Evolutionary conservation across 140 eudicot species (phyloP).

Genomic region (Oenanthe javanica): DNA sequence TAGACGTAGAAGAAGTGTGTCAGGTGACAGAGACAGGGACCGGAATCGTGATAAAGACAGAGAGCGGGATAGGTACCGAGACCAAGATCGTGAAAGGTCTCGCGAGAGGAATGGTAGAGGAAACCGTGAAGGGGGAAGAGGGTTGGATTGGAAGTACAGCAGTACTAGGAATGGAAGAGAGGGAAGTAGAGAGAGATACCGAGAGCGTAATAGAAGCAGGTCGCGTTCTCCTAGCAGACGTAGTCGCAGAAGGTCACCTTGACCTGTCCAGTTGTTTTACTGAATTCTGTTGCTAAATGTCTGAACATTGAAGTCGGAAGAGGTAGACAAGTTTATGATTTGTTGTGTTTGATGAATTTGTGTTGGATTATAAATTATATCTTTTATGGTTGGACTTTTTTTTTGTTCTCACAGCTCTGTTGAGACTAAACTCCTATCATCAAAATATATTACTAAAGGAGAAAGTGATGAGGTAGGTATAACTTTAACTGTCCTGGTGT

Average conservation of each 20-base stretch:
- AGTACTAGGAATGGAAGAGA: constrained; percentile 69
- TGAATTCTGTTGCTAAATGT: constrained; percentile 29
- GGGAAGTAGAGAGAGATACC: constrained; percentile 70
- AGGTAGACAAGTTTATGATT: constrained; percentile 42
- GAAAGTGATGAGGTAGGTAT: constrained; percentile 87
- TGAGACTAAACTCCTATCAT: constrained; percentile 75
- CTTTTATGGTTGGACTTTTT: constrained; percentile 54
- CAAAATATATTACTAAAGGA: constrained; percentile 48
- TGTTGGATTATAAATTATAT: constrained; percentile 33
- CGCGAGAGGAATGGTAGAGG: constrained; percentile 61
- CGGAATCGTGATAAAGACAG: constrained; percentile 26
- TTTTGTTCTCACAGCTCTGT: constrained; percentile 86
- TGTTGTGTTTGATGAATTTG: constrained; percentile 11
- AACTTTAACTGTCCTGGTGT: constrained; percentile 5
- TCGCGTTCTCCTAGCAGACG: constrained; percentile 67
- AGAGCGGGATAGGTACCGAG: constrained; percentile 26
- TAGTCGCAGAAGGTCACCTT: constrained; percentile 47
- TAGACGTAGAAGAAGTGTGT: constrained; percentile 53
- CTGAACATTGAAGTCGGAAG: constrained; percentile 45
- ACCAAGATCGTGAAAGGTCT: constrained; percentile 46
- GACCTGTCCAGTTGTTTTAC: constrained; percentile 44
- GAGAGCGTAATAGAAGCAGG: constrained; percentile 65
- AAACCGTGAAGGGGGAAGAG: constrained; percentile 50
- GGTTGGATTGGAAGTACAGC: constrained; percentile 44
- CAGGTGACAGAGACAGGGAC: constrained; percentile 37